phyloP scores from a whole-genome alignment of 805 yeast species.

The Monosporozyma aerobia region DNA sequence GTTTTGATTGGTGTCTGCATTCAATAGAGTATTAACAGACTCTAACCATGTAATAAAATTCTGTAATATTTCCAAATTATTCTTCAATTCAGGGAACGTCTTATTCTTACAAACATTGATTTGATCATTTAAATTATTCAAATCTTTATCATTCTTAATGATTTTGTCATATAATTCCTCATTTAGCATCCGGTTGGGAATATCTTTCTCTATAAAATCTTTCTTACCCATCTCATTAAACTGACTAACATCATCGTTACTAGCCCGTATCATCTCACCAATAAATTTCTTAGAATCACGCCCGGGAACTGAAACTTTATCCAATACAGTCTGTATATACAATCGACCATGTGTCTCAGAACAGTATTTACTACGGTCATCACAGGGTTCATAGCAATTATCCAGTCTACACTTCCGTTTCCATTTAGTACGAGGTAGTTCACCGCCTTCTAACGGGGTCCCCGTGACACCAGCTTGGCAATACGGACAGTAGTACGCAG shows the following conservation, averaged over 20 bases:
- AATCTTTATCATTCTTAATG: conserved; percentile 12
- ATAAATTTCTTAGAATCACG: conserved; percentile 7
- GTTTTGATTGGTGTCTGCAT: not conserved
- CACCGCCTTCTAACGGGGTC: conserved; percentile 3
- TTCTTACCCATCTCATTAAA: conserved; percentile 17
- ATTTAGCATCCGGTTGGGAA: conserved; percentile 7
- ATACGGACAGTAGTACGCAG: conserved; percentile 61
- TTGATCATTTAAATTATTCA: conserved; percentile 12
- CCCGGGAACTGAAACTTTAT: not conserved
- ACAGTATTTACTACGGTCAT: conserved; percentile 58
- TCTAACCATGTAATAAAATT: conserved; percentile 29
- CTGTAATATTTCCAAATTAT: conserved; percentile 9
- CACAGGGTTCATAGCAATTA: conserved; percentile 37
- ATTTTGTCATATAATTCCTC: conserved; percentile 12
- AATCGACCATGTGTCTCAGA: conserved; percentile 55
- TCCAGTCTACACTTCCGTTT: conserved; percentile 62
- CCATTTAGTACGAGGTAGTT: conserved; percentile 50
- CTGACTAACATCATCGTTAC: conserved; percentile 3
- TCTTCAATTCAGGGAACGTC: conserved; percentile 10
- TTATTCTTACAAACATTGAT: conserved; percentile 7
- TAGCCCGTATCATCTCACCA: conserved; percentile 8
- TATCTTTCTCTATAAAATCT: conserved; percentile 14
- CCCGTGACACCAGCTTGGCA: conserved; percentile 45
- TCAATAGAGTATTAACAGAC: conserved; percentile 10
- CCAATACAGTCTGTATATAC: conserved; percentile 12